Percentiles rank a stretch among this genome's conserved stretches.
Conservation (phyloP, 352 stramenopile species). For the Phytophthora pistaciae region DNA sequence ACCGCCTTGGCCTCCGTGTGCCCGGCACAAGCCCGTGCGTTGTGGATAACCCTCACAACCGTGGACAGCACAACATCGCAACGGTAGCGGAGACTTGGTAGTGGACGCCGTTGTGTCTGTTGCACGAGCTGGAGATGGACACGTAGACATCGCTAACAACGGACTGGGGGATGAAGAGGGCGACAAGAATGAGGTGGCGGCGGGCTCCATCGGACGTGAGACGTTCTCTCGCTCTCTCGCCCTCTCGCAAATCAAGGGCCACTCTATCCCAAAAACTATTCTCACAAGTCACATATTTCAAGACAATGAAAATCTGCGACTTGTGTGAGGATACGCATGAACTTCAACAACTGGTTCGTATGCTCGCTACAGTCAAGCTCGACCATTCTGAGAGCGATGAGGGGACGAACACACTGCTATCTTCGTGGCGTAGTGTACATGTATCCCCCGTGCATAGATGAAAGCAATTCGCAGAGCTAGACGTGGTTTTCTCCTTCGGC, state of each 20-base stretch:
- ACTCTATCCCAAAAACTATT: neutral
- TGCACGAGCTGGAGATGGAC: neutral
- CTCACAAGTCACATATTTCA: neutral
- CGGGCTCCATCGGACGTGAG: neutral
- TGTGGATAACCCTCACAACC: slow-evolving; percentile 20
- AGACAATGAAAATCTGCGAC: too few species aligned
- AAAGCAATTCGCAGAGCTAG: too few species aligned
- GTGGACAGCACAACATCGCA: slow-evolving; percentile 15
- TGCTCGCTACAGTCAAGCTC: too few species aligned
- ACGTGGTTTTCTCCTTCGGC: too few species aligned
- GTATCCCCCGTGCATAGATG: too few species aligned
- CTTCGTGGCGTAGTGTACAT: too few species aligned
- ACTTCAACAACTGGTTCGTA: too few species aligned
- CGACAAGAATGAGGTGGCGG: neutral
- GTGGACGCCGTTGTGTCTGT: neutral
- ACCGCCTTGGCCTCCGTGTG: slow-evolving; percentile 23
- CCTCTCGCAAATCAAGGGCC: slow-evolving; percentile 2
- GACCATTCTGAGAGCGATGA: too few species aligned
- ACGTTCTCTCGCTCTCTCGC: slow-evolving; percentile 10
- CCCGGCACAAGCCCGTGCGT: slow-evolving; percentile 22
- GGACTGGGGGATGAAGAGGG: neutral
- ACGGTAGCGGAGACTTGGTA: neutral
- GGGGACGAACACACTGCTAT: too few species aligned
- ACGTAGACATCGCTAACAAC: neutral
- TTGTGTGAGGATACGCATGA: too few species aligned